phyloP scores from a whole-genome alignment of 2,329 filamentous ascomycete species.

The Trematosphaeria pertusa region DNA sequence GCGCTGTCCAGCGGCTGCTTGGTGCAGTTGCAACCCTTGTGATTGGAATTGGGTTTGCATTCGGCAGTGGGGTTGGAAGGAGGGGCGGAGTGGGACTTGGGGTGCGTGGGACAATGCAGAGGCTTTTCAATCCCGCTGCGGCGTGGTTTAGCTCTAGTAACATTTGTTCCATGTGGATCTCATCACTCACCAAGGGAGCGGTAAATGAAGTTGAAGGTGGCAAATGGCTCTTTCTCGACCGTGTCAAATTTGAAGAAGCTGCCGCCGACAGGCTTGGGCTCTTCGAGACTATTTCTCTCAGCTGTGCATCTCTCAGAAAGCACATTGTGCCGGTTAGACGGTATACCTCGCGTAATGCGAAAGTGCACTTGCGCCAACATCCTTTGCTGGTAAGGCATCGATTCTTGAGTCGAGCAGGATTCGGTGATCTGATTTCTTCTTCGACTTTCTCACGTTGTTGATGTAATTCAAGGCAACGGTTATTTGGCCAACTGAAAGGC shows the following conservation, averaged over 20 bases:
- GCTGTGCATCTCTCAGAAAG: not conserved
- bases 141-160: not conserved
- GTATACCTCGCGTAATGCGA: not conserved
- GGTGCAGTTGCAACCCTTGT: not conserved
- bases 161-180: not conserved
- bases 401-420: not conserved
- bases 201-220: constrained; percentile 22
- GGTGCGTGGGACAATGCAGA: not conserved
- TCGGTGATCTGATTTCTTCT: not conserved
- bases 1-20: not conserved
- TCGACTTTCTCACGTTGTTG: not conserved
- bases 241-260: constrained; percentile 1
- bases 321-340: not conserved
- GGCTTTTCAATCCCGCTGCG: not conserved
- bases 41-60: not conserved
- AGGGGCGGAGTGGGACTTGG: not conserved
- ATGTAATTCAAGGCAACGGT: not conserved
- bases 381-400: not conserved
- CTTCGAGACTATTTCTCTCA: constrained; percentile 4
- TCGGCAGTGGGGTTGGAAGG: not conserved
- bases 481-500: not conserved
- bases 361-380: not conserved
- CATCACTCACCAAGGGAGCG: constrained; percentile 15
- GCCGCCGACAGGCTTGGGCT: not conserved
- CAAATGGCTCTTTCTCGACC: constrained; percentile 15